Conservation (phyloP, 495 filamentous ascomycete species). For the Neurospora hispaniola region DNA sequence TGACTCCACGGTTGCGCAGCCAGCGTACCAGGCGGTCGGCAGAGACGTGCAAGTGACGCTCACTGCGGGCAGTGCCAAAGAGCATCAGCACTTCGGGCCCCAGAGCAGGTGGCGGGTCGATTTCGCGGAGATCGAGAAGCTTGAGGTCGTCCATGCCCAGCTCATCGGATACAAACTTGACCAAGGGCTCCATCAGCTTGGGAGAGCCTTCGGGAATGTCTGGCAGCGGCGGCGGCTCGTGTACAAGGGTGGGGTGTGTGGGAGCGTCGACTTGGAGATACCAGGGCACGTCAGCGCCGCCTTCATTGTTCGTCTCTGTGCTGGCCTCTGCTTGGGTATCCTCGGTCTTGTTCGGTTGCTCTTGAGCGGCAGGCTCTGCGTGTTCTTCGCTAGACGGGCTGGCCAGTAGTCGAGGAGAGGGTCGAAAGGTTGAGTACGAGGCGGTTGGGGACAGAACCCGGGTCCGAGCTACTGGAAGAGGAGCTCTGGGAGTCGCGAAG, state of each 20-base stretch:
- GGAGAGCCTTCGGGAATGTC: slow-evolving; percentile 66
- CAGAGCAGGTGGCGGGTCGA: slow-evolving; percentile 79
- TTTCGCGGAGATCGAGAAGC: slow-evolving; percentile 67
- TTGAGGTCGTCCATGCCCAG: slow-evolving; percentile 70
- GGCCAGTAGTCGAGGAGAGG: slow-evolving; percentile 4
- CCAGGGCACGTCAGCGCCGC: slow-evolving; percentile 50
- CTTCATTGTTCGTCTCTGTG: neutral
- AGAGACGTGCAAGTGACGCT: slow-evolving; percentile 87
- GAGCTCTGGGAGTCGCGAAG: slow-evolving; percentile 3
- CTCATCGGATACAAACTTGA: slow-evolving; percentile 71
- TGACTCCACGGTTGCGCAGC: slow-evolving; percentile 63
- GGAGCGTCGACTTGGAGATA: slow-evolving; percentile 67
- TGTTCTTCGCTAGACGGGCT: slow-evolving; percentile 16
- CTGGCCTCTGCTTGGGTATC: neutral
- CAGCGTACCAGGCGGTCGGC: slow-evolving; percentile 82
- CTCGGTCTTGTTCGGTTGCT: neutral
- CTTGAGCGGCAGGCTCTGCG: neutral
- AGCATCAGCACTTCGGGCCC: slow-evolving; percentile 87
- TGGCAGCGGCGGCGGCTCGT: slow-evolving; percentile 58
- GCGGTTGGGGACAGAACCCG: neutral
- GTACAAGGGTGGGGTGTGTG: slow-evolving; percentile 39
- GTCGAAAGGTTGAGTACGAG: slow-evolving; percentile 16
- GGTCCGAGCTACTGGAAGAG: neutral
- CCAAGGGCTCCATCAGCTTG: slow-evolving; percentile 54
- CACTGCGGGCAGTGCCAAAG: slow-evolving; percentile 82